Evolutionary conservation across 2,329 filamentous ascomycete species (phyloP), one percentile per base, ranked within the genome.

Genomic region (Aspergillus fumigatiaffinis): DNA sequence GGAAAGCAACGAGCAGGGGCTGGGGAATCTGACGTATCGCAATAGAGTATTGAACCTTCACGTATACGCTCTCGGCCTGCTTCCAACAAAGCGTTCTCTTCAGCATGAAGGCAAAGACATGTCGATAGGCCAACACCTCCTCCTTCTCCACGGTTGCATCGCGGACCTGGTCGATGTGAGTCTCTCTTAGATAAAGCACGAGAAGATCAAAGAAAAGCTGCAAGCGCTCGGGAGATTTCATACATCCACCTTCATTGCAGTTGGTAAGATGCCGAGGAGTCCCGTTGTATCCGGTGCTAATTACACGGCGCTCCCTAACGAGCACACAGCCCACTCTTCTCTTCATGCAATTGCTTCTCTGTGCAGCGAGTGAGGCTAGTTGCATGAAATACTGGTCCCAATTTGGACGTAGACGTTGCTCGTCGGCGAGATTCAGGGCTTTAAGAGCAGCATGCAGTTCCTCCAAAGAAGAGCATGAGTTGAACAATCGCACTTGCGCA

Each of bases 311-410:
- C 69, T 92, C 88, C 61, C 88, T 83, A 35, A 97, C 92, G 9
- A 99, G 82, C 6, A 97, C 94, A 76, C 92, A 97, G 7, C 94
- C 94, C 1, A 99, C 94, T 63, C 93, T 87, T 29, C 94, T 84
- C 78, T 97, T 97, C 94, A 99, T 99, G 79, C 94, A 99, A 75
- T 99, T 99, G 70, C 88, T 91, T 62, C 94, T 85, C 65, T 91
- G 89, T 0, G 93, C 90, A 7, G 94, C 94, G 50, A 99, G 85
- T 35, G 90, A 91, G 4, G 94, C 92, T n/a, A 99, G 81, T 44
- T 90, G 86, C 94, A 99, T 99, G 72, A 99, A 99, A 78, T 99
- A 99, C 68, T 90, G 87, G 75, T 99, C 94, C 94, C 94, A 99
- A 51, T 85, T 87, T 0, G 94, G 94, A 1, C 94, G 86, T 38